Conservation (phyloP, 257 asterid species). For the Solanum pimpinellifolium region DNA sequence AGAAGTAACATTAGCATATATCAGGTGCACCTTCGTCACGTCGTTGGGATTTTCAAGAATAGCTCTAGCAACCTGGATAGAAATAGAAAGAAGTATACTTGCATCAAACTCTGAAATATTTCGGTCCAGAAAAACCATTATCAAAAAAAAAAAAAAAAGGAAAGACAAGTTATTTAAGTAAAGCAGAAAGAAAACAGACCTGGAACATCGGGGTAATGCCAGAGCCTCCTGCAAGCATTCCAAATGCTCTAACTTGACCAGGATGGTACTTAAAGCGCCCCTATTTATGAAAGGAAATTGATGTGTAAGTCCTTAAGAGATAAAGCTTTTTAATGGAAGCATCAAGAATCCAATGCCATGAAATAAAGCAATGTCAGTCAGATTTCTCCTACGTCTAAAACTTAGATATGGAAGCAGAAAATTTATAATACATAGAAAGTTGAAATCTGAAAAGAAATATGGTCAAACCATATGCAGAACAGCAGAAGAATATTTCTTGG, state of each 20-base stretch:
- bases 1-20: slow-evolving; percentile 78
- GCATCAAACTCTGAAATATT: not conserved
- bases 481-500: not conserved
- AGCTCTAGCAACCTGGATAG: slow-evolving; percentile 74
- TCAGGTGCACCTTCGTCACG: slow-evolving; percentile 64
- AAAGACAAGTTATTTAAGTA: not conserved
- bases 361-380: not conserved
- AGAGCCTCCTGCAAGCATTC: slow-evolving; percentile 48
- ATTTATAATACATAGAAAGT: not conserved
- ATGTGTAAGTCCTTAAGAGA: not conserved
- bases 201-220: slow-evolving; percentile 50
- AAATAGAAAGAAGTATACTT: not conserved
- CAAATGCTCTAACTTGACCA: slow-evolving; percentile 37
- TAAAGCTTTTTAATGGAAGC: not conserved
- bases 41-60: slow-evolving; percentile 76
- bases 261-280: slow-evolving; percentile 39
- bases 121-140: not conserved
- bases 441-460: not conserved
- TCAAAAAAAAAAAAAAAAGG: not conserved
- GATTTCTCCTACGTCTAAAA: not conserved
- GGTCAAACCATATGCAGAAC: not conserved
- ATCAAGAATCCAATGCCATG: not conserved
- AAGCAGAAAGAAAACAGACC: slow-evolving; percentile 6
- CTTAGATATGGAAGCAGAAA: not conserved
- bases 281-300: slow-evolving; percentile 7